Evolutionary conservation across 2,329 filamentous ascomycete species (phyloP), one percentile per base, ranked within the genome.

Genomic region (Stachybotrys chartarum): DNA sequence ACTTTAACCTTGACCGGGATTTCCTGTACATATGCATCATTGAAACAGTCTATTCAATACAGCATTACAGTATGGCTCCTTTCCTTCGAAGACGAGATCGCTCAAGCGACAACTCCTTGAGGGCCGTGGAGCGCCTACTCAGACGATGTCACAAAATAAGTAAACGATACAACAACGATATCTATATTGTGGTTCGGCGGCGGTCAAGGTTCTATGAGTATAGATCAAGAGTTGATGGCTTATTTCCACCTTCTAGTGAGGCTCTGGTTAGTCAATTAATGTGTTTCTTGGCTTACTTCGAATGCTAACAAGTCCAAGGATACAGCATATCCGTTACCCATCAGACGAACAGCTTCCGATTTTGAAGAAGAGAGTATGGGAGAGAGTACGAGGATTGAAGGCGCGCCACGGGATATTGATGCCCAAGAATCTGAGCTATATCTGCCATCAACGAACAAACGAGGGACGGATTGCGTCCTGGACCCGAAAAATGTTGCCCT

Each of bases 11-110:
- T 44, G 39, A 44, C 39, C 39, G 16, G 8, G 39, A 44, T 44
- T 44, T 44, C 16, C 45, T 47, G 16, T 18, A 50, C 46, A 56
- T 56, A n/a, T n/a, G n/a, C n/a, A 47, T n/a, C 16, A 47, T 47
- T n/a, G 6, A 7, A 47, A n/a, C 7, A 8, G 45, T 47, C 45
- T 7, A 47, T 47, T 47, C 7, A 18, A 47, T 7, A n/a, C 12
- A 47, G 7, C 45, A 7, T 18, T n/a, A n/a, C n/a, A n/a, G n/a
- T 47, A 47, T 47, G 16, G 45, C 45, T 47, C 16, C 45, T 47
- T 47, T 47, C 6, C 45, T 47, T n/a, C 16, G n/a, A 16, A 47
- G n/a, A 47, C 45, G 45, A 47, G 45, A 47, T n/a, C 16, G 45
- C 16, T 8, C 16, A n/a, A n/a, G 45, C 45, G 45, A 47, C n/a